Evolutionary conservation across 2,329 filamentous ascomycete genomes (phyloP).

Genomic region (Aspergillus neotritici): DNA sequence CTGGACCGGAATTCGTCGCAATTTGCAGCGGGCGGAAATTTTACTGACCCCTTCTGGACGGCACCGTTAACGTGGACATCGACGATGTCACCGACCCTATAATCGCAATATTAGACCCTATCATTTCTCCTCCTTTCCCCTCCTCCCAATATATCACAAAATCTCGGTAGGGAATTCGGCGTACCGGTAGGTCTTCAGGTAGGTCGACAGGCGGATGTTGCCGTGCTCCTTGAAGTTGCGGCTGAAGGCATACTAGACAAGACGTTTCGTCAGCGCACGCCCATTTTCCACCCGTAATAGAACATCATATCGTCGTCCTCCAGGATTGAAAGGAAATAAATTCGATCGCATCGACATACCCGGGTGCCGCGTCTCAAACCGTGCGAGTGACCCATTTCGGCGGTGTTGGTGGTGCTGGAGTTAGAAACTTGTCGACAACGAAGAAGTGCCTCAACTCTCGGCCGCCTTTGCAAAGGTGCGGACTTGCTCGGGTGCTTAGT

Average conservation of each 20-base stretch:
- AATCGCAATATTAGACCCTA: conserved; percentile 43
- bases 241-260: conserved; percentile 75
- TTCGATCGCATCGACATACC: conserved; percentile 48
- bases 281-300: conserved; percentile 2
- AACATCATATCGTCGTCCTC: neutral
- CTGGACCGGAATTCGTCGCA: conserved; percentile 5
- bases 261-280: conserved; percentile 24
- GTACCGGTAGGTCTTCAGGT: conserved; percentile 88
- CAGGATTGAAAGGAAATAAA: conserved; percentile 1
- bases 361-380: conserved; percentile 83
- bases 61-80: conserved; percentile 99
- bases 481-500: conserved; percentile 23
- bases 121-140: conserved; percentile 1
- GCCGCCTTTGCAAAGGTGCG: conserved; percentile 21
- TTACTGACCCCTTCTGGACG: conserved; percentile 88
- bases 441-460: conserved; percentile 22
- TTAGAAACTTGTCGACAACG: conserved; percentile 36
- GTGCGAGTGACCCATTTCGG: conserved; percentile 78
- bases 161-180: conserved; percentile 24
- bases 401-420: conserved; percentile 45
- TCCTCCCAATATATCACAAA: conserved; percentile 9
- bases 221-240: conserved; percentile 93
- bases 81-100: conserved; percentile 93
- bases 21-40: conserved; percentile 18
- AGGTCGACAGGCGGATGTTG: conserved; percentile 87